These are phyloP conservation scores for Phytophthora brassicae DNA, from an alignment of 352 stramenopile genomes.

Conservation along the genomic window DNA sequence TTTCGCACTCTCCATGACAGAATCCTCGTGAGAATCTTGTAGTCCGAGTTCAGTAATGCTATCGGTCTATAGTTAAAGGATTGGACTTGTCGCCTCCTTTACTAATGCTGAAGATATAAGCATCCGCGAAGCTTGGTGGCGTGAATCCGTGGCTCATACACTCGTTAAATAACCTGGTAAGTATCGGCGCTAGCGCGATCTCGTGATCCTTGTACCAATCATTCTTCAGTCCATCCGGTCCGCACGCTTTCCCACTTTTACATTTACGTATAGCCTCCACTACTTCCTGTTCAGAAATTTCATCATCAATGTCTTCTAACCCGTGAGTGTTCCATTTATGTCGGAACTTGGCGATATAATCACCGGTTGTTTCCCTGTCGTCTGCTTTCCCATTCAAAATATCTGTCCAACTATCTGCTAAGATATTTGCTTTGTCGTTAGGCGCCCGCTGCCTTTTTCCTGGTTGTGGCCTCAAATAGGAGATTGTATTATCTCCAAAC, in stretches of 20 bases:
- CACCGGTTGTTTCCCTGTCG: no score
- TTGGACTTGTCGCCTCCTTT: constrained; percentile 1
- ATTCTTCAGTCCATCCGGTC: neutral
- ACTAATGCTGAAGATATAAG: constrained; percentile 1
- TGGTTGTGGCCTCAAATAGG: neutral
- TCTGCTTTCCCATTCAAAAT: no score
- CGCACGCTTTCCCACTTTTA: constrained; percentile 3
- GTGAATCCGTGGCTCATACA: neutral
- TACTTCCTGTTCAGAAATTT: no score
- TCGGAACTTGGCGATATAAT: no score
- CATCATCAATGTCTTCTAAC: no score
- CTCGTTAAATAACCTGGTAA: neutral
- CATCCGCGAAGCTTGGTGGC: neutral
- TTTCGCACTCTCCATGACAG: neutral
- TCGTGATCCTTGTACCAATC: neutral
- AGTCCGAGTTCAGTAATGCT: constrained; percentile 1
- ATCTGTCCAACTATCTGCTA: neutral
- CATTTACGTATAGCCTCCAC: neutral
- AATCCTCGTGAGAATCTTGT: constrained; percentile 11
- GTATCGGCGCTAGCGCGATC: neutral
- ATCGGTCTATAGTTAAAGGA: constrained; percentile 2
- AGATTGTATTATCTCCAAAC: constrained; percentile 1
- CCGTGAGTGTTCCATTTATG: neutral
- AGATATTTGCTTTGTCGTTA: constrained; percentile 3
- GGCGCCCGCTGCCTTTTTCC: no score